Evolutionary conservation across 768 basidiomycete genomes (phyloP), one percentile per base, ranked within the genome.

Genomic region (Austroboletus eburneus): DNA sequence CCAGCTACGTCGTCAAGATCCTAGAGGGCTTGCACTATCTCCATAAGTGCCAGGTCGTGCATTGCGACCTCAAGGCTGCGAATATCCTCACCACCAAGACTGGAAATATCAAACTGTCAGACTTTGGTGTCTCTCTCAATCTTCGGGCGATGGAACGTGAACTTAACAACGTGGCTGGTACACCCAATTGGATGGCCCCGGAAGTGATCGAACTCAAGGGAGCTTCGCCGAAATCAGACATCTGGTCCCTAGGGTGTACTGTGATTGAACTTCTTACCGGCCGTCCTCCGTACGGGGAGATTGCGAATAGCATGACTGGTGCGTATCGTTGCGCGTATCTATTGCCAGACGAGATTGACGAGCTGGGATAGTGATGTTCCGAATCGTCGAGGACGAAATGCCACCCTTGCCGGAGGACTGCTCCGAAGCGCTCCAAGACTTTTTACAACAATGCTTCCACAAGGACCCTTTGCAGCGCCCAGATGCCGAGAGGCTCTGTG

Each of bases 121-220:
- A 99, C 66, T 97, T 99, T 65, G 95, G 95, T 38, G 95, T 98
- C 13, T 97, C 94, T 20, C 83, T 98, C 51, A 96, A 95, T 65
- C 77, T 97, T 58, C 83, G 90, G 39, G 92, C 92, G 1, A 83
- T 98, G 78, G 87, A 86, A 57, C 76, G 80, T 21, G 87, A 90
- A 60, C 84, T 81, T 56, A 85, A 88, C 62, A 88, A 87, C 56
- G 87, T 91, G 22, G 85, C 88, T 8, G 95, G 95, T 9, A 99
- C 95, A 9, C 95, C 95, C 13, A 95, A 97, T 59, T 99, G 95
- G 95, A 98, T 99, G 93, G 94, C 94, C 10, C 95, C 95, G 3
- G 95, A 99, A 67, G 90, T 97, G 42, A 98, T 99, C 51, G 86
- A 92, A 63, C 78, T 98, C 45, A 87, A 92, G 64, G 94, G 94